phyloP scores from a whole-genome alignment of 441 rosid species.

The Adansonia grandidieri region DNA sequence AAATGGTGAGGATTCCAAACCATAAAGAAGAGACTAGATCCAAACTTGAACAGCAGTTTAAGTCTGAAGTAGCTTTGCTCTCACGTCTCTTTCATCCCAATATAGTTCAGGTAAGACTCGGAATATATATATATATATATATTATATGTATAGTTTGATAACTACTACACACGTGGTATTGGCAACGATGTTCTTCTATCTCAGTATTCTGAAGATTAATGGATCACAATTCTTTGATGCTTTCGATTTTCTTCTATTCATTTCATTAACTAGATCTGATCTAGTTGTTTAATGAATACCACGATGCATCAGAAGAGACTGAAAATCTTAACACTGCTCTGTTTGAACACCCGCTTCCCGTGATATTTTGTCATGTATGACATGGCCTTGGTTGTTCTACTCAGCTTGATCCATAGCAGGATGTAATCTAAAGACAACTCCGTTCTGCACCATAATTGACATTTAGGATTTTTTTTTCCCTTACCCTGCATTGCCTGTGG shows the following conservation, averaged over 20 bases:
- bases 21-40: slow-evolving; percentile 79
- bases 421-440: too few relatives aligned
- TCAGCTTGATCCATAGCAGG: too few relatives aligned
- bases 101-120: slow-evolving; percentile 63
- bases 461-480: too few relatives aligned
- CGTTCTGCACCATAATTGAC: too few relatives aligned
- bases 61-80: slow-evolving; percentile 90
- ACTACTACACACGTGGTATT: background rate
- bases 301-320: background rate
- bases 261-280: background rate
- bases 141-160: background rate
- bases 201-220: background rate
- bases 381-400: background rate
- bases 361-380: background rate
- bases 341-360: background rate
- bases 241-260: background rate
- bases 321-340: background rate
- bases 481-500: too few relatives aligned
- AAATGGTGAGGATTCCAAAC: slow-evolving; percentile 93
- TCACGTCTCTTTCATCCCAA: slow-evolving; percentile 93
- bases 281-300: background rate
- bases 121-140: too few relatives aligned
- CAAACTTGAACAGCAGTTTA: slow-evolving; percentile 85
- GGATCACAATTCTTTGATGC: background rate
- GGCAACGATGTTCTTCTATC: background rate